Conservation (phyloP, 1,284 basidiomycete species). For the Ceratobasidium sp. region DNA sequence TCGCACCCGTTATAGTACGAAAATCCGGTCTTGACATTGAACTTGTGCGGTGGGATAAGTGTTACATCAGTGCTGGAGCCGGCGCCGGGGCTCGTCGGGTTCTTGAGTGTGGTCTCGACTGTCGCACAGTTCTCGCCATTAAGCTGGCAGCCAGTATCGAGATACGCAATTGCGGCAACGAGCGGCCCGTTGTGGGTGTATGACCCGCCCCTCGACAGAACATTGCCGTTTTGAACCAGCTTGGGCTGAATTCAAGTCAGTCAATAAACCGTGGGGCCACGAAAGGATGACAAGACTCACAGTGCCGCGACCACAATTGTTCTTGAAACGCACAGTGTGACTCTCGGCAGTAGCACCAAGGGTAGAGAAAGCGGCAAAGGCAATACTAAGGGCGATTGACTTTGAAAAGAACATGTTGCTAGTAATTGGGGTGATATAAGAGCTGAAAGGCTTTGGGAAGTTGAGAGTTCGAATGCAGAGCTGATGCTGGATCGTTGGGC, state of each 20-base stretch:
- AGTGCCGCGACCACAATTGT: not conserved
- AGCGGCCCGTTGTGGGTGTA: slow-evolving; percentile 54
- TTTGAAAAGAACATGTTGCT: not conserved
- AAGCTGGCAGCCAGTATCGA: slow-evolving; percentile 56
- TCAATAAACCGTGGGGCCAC: not conserved
- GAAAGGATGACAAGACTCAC: not conserved
- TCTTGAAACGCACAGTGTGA: slow-evolving; percentile 3
- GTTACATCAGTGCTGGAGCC: slow-evolving; percentile 59
- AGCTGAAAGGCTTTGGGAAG: not conserved
- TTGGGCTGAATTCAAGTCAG: slow-evolving; percentile 46
- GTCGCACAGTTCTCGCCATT: slow-evolving; percentile 58
- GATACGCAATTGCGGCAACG: slow-evolving; percentile 54
- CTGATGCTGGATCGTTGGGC: not conserved
- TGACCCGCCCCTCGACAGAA: slow-evolving; percentile 48
- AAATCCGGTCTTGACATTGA: slow-evolving; percentile 56
- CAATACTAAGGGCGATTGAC: not conserved
- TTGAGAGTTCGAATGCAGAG: not conserved
- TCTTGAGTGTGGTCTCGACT: slow-evolving; percentile 56
- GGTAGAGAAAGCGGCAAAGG: not conserved
- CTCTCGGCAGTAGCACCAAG: not conserved
- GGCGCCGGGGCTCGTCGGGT: slow-evolving; percentile 54
- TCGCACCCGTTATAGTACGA: slow-evolving; percentile 57
- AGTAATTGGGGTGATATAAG: not conserved
- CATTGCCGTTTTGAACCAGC: slow-evolving; percentile 47
- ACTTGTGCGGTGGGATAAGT: slow-evolving; percentile 55